A percentile compares a stretch with the other conserved stretches of the same genome.
Conservation (phyloP, 352 stramenopile species). For the Globisporangium takayamanum region DNA sequence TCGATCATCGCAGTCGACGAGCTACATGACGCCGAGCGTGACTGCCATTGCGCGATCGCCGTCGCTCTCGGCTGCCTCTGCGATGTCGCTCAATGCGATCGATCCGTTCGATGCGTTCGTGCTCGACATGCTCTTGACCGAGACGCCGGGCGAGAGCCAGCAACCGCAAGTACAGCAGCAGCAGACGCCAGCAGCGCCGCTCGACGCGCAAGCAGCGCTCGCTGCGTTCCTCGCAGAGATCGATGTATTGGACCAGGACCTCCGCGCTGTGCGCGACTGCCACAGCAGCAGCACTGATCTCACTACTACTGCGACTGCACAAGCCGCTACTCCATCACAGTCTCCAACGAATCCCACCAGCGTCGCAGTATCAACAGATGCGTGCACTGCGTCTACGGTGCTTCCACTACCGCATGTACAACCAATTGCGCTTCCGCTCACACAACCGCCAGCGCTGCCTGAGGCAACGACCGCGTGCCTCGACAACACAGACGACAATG, state of each 20-base stretch:
- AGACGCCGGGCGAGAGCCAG: background rate
- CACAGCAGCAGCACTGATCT: constrained; percentile 1
- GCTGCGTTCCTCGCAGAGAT: constrained; percentile 9
- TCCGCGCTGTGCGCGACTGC: background rate
- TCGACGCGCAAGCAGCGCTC: constrained; percentile 3
- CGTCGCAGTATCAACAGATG: too few relatives aligned
- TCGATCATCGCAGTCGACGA: background rate
- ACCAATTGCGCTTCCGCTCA: too few relatives aligned
- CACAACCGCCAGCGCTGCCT: too few relatives aligned
- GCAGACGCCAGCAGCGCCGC: background rate
- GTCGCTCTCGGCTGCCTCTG: background rate
- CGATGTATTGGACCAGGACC: constrained; percentile 3
- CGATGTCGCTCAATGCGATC: background rate
- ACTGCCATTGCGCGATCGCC: background rate
- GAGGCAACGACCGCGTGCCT: background rate
- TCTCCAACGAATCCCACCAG: too few relatives aligned
- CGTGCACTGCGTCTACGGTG: too few relatives aligned
- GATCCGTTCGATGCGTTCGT: constrained; percentile 7
- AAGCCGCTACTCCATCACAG: too few relatives aligned
- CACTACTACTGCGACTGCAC: background rate
- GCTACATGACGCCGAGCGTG: background rate
- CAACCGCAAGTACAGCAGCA: background rate
- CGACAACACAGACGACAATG: background rate
- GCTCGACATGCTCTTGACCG: constrained; percentile 2
- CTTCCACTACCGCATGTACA: too few relatives aligned